Base-by-base conservation (phyloP, 176 grass and related monocot species). In the Dactylis glomerata region DNA sequence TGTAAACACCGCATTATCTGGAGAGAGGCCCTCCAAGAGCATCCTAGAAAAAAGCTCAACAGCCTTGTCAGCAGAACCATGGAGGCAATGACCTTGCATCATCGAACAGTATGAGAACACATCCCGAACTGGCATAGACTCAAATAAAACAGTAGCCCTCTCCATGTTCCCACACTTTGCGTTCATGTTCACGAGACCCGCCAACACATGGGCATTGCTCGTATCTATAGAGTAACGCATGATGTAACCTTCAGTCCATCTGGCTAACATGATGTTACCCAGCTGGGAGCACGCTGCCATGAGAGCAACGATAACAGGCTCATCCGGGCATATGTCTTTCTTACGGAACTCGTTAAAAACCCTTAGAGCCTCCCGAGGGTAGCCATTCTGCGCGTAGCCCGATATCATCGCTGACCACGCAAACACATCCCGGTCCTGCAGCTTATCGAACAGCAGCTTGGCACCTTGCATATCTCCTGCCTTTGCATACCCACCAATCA, bases 71-170 rank as follows among this genome's bases (percentile, higher is more conserved):
- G 93, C 84, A 56, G 77, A 87, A 87, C 96, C 93, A 79, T 96
- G 89, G 71, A 98, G 90, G 73, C 89, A 94, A 87, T 94, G 91
- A 33, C 96, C 96, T 90, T 98, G 93, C 91, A 94, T 98, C 91
- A 98, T 80, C 23, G 91, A 98, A 76, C 88, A 96, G 71, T 94
- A 96, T 33, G 93, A 94, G 50, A 94, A 84, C 50, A 94, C 82
- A 71, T 96, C 87, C 88, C 81, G 91, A 45, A 85, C 84, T 66
- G 83, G 86, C 89, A 98, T 93, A 33, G 91, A 92, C 54, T 91
- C 87, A 69, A 98, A 98, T 51, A 98, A 77, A 68, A 73, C 30
- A 58, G 84, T 72, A 57, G 96, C 96, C 84, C 89, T 94, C 87
- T 93, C 91, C 77, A 98, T 86, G 75, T 92, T 91, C 22, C 96